These are phyloP conservation scores for Pleurotus platypus DNA, from an alignment of 768 basidiomycete species.

Conservation along the genomic window DNA sequence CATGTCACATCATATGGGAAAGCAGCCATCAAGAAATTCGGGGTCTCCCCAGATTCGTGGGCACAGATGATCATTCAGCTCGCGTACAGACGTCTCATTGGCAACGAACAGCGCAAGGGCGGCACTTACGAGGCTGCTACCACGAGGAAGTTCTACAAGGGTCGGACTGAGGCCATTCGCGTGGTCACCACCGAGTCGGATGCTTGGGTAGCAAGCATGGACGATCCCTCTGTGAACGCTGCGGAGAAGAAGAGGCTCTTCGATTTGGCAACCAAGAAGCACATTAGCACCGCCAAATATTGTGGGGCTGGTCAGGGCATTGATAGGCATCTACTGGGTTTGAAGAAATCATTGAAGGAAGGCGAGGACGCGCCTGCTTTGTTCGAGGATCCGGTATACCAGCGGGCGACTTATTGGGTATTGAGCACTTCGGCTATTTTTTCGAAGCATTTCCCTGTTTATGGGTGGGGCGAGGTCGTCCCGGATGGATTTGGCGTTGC, in stretches of 20 bases:
- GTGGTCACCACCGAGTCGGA: slow-evolving; percentile 77
- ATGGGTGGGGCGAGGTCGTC: slow-evolving; percentile 97
- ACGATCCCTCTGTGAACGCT: slow-evolving; percentile 36
- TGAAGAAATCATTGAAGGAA: slow-evolving; percentile 62
- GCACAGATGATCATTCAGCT: slow-evolving; percentile 90
- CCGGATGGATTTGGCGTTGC: slow-evolving; percentile 93
- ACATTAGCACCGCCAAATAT: slow-evolving; percentile 60
- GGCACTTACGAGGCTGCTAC: slow-evolving; percentile 94
- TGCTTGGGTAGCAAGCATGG: slow-evolving; percentile 75
- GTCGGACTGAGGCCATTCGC: slow-evolving; percentile 91
- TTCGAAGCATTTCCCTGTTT: slow-evolving; percentile 77
- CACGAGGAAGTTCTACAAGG: slow-evolving; percentile 84
- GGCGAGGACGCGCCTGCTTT: slow-evolving; percentile 66
- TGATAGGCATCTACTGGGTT: slow-evolving; percentile 84
- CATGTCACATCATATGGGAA: slow-evolving; percentile 79
- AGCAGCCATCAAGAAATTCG: slow-evolving; percentile 78
- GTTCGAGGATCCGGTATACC: slow-evolving; percentile 72
- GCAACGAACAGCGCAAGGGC: slow-evolving; percentile 49
- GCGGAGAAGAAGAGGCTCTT: slow-evolving; percentile 53
- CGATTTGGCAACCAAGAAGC: slow-evolving; percentile 56
- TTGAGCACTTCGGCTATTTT: slow-evolving; percentile 88
- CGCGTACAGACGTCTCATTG: slow-evolving; percentile 74
- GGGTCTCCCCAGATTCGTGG: slow-evolving; percentile 94
- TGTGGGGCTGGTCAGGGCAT: slow-evolving; percentile 72
- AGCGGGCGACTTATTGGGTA: slow-evolving; percentile 77